phyloP scores from a whole-genome alignment of 495 filamentous ascomycete species.

The Endocarpon pusillum region DNA sequence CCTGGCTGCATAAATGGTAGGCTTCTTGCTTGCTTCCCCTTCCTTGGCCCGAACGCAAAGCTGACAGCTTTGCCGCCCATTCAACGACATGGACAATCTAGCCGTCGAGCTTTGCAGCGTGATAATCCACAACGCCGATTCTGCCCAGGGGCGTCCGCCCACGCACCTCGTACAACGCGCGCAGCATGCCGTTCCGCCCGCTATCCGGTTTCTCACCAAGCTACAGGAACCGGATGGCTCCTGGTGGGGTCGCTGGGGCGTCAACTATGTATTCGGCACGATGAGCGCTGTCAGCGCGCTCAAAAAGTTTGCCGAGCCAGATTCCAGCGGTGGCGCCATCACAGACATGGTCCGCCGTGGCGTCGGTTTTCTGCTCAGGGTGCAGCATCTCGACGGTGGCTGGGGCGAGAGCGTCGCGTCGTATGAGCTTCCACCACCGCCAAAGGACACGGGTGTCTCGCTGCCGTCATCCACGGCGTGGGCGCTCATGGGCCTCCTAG shows the following conservation, averaged over 20 bases:
- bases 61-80: too few species aligned
- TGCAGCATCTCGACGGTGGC: constrained; percentile 19
- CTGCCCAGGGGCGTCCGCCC: not conserved
- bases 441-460: not conserved
- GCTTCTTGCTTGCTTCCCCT: too few species aligned
- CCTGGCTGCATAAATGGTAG: constrained; percentile 24
- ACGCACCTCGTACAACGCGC: not conserved
- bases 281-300: too few species aligned
- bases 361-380: constrained; percentile 14
- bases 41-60: too few species aligned
- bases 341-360: constrained; percentile 4
- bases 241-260: constrained; percentile 24
- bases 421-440: constrained; percentile 6
- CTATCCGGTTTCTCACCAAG: constrained; percentile 9
- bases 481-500: constrained; percentile 18
- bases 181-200: constrained; percentile 3
- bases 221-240: constrained; percentile 15
- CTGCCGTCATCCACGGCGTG: constrained; percentile 15
- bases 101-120: constrained; percentile 1
- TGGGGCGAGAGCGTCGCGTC: constrained; percentile 20
- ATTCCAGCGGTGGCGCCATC: too few species aligned
- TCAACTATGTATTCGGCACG: constrained; percentile 23
- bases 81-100: constrained; percentile 13
- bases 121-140: not conserved
- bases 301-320: too few species aligned